A percentile compares a stretch with the other conserved stretches of the same genome.
phyloP scores from a whole-genome alignment of 73 alveolate genomes.

The Paramecium bursaria region DNA sequence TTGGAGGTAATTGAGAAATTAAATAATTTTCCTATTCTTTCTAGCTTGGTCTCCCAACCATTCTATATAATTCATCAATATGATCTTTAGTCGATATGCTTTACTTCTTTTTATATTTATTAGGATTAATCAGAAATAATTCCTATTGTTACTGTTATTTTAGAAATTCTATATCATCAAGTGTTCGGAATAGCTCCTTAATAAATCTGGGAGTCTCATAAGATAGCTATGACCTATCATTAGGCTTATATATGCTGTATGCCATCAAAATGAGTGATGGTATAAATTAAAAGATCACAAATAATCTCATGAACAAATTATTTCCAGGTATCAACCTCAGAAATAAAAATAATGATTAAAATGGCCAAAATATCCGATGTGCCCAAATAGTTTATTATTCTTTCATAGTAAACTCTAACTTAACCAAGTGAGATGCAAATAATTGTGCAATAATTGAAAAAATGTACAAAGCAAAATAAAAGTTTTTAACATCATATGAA shows the following conservation, averaged over 20 bases:
- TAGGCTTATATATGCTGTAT: constrained; percentile 30
- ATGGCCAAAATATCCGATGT: constrained; percentile 60
- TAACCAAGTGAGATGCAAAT: constrained; percentile 2
- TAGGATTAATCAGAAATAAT: not conserved
- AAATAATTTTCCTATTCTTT: constrained; percentile 37
- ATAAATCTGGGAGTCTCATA: constrained; percentile 38
- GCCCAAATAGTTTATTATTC: constrained; percentile 47
- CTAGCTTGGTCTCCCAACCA: not conserved
- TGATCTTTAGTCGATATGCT: not conserved
- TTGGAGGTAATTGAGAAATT: constrained; percentile 27
- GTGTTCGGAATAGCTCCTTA: not conserved
- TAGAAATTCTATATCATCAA: not conserved
- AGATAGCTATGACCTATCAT: constrained; percentile 25
- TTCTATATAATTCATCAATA: constrained; percentile 4
- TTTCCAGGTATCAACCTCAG: not conserved
- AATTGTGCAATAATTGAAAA: constrained; percentile 28
- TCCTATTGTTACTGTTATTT: not conserved
- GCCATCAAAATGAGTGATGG: constrained; percentile 28
- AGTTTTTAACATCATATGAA: constrained; percentile 3
- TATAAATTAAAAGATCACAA: constrained; percentile 8
- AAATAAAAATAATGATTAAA: constrained; percentile 13
- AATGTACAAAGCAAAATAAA: constrained; percentile 13
- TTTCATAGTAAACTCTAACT: constrained; percentile 10
- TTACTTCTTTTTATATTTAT: not conserved
- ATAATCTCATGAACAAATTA: not conserved